These are phyloP conservation scores for Lonicera japonica DNA, from an alignment of 129 eudicot species.

Conservation along the genomic window DNA sequence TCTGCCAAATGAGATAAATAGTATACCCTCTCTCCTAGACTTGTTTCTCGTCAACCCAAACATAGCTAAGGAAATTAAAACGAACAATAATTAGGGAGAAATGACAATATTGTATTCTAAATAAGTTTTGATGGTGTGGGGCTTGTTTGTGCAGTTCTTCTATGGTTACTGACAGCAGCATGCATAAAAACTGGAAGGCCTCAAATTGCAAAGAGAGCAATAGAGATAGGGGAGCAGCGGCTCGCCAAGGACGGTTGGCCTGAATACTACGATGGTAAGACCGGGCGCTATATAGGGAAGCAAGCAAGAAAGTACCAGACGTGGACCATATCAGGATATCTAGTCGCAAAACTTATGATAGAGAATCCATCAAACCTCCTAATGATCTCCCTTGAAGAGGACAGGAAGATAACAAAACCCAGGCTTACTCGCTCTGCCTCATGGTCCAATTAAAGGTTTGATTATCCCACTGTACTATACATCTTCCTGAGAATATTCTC, in stretches of 20 bases:
- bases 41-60: too few species aligned
- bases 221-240: conserved; percentile 43
- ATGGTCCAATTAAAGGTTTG: background rate
- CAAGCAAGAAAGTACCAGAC: conserved; percentile 62
- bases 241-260: conserved; percentile 65
- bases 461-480: background rate
- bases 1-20: too few species aligned
- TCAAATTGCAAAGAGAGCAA: conserved; percentile 51
- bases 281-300: conserved; percentile 51
- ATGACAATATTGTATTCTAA: background rate
- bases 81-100: too few species aligned
- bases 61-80: too few species aligned
- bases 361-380: conserved; percentile 47
- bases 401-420: conserved; percentile 23
- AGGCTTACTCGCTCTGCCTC: conserved; percentile 28
- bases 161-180: conserved; percentile 70
- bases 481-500: background rate
- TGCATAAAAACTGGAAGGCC: conserved; percentile 69
- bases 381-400: conserved; percentile 52
- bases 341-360: conserved; percentile 51
- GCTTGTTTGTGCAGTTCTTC: conserved; percentile 36
- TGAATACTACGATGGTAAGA: conserved; percentile 59
- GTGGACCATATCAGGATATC: conserved; percentile 58
- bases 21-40: too few species aligned
- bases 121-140: background rate